A percentile compares a stretch with the other conserved stretches of the same genome.
Evolutionary conservation across 225 moss, liverwort and hornwort species (phyloP).

Genomic region (Climacium dendroides): DNA sequence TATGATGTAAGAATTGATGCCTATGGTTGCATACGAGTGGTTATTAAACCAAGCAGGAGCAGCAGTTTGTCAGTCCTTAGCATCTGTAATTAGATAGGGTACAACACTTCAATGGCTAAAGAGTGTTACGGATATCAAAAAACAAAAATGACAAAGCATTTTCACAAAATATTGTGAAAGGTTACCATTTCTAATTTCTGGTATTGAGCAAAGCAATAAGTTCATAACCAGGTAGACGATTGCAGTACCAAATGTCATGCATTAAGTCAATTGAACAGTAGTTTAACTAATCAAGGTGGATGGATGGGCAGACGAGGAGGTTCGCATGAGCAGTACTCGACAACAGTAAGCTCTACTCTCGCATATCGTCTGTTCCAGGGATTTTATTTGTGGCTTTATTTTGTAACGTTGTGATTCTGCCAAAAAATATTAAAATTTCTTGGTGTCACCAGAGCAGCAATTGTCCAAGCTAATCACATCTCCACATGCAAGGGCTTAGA

Average conservation of each 20-base stretch:
- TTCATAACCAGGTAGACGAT: background rate
- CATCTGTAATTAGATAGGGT: background rate
- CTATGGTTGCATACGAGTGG: background rate
- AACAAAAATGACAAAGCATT: background rate
- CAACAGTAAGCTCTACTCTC: constrained; percentile 26
- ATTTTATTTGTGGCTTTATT: background rate
- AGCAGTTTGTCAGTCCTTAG: background rate
- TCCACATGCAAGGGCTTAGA: background rate
- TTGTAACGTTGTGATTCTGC: background rate
- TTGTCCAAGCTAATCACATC: background rate
- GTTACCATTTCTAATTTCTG: background rate
- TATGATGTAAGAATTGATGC: background rate
- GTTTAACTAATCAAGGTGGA: background rate
- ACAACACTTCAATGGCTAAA: background rate
- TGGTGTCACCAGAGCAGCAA: background rate
- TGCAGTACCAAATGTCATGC: background rate
- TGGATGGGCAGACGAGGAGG: constrained; percentile 50
- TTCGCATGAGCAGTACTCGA: constrained; percentile 51
- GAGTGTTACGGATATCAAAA: background rate
- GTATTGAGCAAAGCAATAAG: background rate
- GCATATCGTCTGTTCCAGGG: background rate
- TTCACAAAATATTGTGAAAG: background rate
- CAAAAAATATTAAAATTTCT: background rate
- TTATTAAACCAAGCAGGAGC: background rate
- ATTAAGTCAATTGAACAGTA: background rate